Evolutionary conservation across 2,329 filamentous ascomycete species (phyloP).

Genomic region (Trichoderma guizhouense): DNA sequence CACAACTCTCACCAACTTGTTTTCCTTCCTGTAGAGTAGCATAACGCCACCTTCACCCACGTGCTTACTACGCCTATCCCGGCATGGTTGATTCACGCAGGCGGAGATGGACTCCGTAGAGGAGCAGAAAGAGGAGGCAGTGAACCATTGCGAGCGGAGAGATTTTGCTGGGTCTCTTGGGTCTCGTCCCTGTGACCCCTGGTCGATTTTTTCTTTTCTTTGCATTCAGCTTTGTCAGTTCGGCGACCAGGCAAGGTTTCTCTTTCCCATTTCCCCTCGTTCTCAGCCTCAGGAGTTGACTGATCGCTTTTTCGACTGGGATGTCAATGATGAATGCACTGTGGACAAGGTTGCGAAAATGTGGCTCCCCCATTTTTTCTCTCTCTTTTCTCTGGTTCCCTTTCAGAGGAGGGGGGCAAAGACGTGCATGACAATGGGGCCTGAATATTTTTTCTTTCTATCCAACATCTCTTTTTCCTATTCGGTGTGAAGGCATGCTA

Average conservation of each 20-base stretch:
- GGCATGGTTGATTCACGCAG: constrained; percentile 13
- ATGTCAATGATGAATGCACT: neutral
- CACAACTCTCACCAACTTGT: neutral
- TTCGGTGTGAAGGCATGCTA: neutral
- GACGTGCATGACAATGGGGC: constrained; percentile 15
- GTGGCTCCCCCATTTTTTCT: neutral
- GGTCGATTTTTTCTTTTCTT: neutral
- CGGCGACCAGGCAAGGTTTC: neutral
- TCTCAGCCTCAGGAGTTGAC: constrained; percentile 15
- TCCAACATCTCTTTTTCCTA: neutral
- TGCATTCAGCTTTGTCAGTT: constrained; percentile 4
- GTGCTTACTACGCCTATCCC: constrained; percentile 15
- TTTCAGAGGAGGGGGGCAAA: neutral
- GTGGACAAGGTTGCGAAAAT: neutral
- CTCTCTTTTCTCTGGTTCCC: neutral
- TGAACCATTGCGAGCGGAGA: constrained; percentile 5
- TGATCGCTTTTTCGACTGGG: constrained; percentile 9
- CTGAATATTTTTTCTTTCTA: neutral
- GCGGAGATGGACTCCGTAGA: constrained; percentile 5
- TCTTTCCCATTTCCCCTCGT: neutral
- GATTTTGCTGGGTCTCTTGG: neutral
- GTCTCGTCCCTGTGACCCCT: neutral
- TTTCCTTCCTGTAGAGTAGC: neutral
- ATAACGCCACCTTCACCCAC: constrained; percentile 18
- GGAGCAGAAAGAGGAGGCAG: neutral